These are phyloP conservation scores for Lyophyllum atratum DNA, from an alignment of 768 basidiomycete genomes.

Conservation along the genomic window DNA sequence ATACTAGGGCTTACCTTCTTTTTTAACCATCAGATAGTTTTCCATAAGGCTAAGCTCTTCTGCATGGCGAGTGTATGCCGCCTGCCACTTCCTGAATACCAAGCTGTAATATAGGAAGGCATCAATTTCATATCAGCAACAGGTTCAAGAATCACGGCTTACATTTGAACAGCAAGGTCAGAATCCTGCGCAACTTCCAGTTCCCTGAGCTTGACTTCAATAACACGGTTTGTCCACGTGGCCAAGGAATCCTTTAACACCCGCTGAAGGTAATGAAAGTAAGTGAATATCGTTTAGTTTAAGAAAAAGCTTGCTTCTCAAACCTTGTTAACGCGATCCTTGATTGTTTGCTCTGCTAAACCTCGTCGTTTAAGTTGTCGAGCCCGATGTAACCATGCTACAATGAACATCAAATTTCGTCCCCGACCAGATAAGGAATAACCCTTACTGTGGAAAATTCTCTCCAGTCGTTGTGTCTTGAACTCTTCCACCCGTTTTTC, in stretches of 20 bases:
- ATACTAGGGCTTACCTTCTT: conserved; percentile 55
- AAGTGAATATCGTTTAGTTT: not conserved
- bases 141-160: conserved; percentile 4
- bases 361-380: conserved; percentile 39
- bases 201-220: conserved; percentile 73
- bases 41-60: conserved; percentile 82
- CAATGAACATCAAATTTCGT: not conserved
- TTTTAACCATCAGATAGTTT: conserved; percentile 79
- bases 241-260: conserved; percentile 47
- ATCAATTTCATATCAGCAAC: conserved; percentile 4
- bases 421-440: not conserved
- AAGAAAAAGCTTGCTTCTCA: conserved; percentile 4
- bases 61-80: conserved; percentile 57
- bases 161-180: conserved; percentile 34
- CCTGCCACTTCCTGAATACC: conserved; percentile 73
- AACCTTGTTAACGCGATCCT: conserved; percentile 41
- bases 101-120: conserved; percentile 34
- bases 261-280: conserved; percentile 40
- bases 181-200: conserved; percentile 58
- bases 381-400: conserved; percentile 51
- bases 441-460: conserved; percentile 18
- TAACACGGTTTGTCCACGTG: conserved; percentile 73
- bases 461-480: conserved; percentile 35
- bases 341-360: conserved; percentile 45
- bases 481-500: conserved; percentile 46